A percentile compares a stretch with the other conserved stretches of the same genome.
These are phyloP conservation scores for Posidonia oceanica DNA, from an alignment of 116 monocot genomes.

Conservation along the genomic window DNA sequence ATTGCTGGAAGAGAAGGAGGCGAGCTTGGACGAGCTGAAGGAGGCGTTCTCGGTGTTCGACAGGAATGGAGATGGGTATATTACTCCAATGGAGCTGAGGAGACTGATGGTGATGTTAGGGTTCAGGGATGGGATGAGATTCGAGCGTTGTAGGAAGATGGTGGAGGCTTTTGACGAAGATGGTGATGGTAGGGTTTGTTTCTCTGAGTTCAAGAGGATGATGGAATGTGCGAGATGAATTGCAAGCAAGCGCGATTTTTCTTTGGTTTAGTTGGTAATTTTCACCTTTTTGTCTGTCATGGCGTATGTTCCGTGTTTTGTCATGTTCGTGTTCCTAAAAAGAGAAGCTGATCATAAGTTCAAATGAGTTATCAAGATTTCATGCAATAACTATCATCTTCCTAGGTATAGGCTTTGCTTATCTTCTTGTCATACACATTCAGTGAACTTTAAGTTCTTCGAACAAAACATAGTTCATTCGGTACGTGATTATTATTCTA, in stretches of 20 bases:
- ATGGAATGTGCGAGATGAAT: constrained; percentile 25
- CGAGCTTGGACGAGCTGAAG: constrained; percentile 35
- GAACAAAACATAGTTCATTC: too few species aligned
- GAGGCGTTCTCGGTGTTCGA: constrained; percentile 55
- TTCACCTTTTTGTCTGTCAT: too few species aligned
- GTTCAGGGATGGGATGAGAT: constrained; percentile 27
- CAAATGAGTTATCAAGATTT: too few species aligned
- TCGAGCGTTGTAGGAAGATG: constrained; percentile 62
- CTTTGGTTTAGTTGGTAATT: too few species aligned
- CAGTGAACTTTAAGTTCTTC: too few species aligned
- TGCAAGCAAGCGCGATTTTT: neutral
- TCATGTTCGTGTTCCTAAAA: too few species aligned
- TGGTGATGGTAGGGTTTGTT: constrained; percentile 63
- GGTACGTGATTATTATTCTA: too few species aligned
- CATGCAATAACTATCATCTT: too few species aligned
- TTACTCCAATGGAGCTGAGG: constrained; percentile 46
- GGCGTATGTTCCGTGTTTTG: too few species aligned
- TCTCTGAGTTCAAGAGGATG: constrained; percentile 56
- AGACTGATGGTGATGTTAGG: constrained; percentile 40
- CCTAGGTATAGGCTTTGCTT: too few species aligned
- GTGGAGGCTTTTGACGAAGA: constrained; percentile 47
- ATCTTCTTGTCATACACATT: too few species aligned
- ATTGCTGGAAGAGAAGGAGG: constrained; percentile 54
- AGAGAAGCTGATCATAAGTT: too few species aligned
- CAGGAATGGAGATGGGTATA: constrained; percentile 50